Evolutionary conservation across 805 yeast species (phyloP).

Genomic region (Monosporozyma yasuniensis): DNA sequence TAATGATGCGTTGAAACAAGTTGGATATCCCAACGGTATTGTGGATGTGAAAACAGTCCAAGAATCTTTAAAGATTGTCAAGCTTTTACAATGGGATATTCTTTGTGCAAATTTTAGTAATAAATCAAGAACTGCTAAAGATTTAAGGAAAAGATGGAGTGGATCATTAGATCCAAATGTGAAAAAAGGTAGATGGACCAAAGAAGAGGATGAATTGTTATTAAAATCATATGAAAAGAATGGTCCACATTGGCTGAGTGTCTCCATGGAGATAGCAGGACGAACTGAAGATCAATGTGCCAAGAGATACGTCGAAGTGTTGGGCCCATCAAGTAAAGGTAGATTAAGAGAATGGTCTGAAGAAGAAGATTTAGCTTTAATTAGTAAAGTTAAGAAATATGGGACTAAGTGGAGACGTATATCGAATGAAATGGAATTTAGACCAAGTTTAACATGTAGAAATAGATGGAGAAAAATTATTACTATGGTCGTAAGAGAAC

Average conservation of each 20-base stretch:
- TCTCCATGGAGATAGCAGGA: slow-evolving; percentile 66
- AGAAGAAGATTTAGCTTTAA: slow-evolving; percentile 65
- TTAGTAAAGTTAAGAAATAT: slow-evolving; percentile 55
- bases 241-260: slow-evolving; percentile 84
- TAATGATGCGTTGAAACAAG: slow-evolving; percentile 26
- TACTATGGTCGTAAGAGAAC: slow-evolving; percentile 62
- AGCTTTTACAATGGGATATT: slow-evolving; percentile 51
- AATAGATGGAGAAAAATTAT: slow-evolving; percentile 87
- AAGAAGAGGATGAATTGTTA: slow-evolving; percentile 63
- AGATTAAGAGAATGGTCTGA: slow-evolving; percentile 70
- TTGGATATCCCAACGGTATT: slow-evolving; percentile 32
- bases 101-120: slow-evolving; percentile 39
- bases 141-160: slow-evolving; percentile 81
- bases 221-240: slow-evolving; percentile 52
- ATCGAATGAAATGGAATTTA: slow-evolving; percentile 56
- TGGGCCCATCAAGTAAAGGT: slow-evolving; percentile 72
- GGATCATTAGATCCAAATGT: slow-evolving; percentile 77
- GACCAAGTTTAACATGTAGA: slow-evolving; percentile 85
- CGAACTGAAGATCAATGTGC: slow-evolving; percentile 95
- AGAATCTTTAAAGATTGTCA: slow-evolving; percentile 25
- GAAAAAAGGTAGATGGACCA: slow-evolving; percentile 80
- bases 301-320: slow-evolving; percentile 77
- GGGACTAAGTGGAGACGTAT: slow-evolving; percentile 91
- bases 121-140: slow-evolving; percentile 60
- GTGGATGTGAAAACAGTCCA: slow-evolving; percentile 21